Base-by-base conservation (phyloP, 495 filamentous ascomycete genomes). In the Diplogelasinospora grovesii region DNA sequence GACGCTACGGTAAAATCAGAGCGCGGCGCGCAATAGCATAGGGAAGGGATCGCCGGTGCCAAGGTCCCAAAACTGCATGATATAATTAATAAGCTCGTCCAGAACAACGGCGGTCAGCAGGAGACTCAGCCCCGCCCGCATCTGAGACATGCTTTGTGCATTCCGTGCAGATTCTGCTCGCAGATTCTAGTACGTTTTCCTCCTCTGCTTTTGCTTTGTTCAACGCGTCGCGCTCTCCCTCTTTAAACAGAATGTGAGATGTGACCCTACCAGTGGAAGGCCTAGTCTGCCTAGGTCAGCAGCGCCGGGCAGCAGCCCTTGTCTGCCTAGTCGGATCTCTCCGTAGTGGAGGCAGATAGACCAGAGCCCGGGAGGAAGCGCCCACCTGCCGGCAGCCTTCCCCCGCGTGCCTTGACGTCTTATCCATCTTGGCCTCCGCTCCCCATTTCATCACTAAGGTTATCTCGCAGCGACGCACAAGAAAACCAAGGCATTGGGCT, bases 31-130 rank as follows among this genome's bases (percentile, higher is more conserved):
- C 4, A 29, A 4, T 4, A 14, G n/a, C 4, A 29, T n/a, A 10
- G 3, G 27, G 27, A 29, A 41, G 22, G 18, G 39, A 41, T 41
- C 39, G 27, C 19, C 39, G 19, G 8, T 32, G 39, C 39, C 39
- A 41, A 41, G 39, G 28, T 24, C 10, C 27, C 20, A 32, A 23
- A 21, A 25, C 24, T 22, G 36, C 13, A 22, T n/a, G 22, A 15
- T 11, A 25, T 15, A 39, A 39, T 16, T 22, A 18, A n/a, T n/a
- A n/a, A n/a, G n/a, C n/a, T 3, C 15, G 27, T 14, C n/a, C 11
- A 14, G 27, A 11, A n/a, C 27, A 3, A 14, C n/a, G 27, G 27
- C 27, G 27, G 27, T 29, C 39, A 16, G 28, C 20, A 19, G 25
- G n/a, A 32, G 18, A 35, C 32, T 3, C 13, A 30, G 38, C 26